Evolutionary conservation across 176 grass and related monocot species (phyloP), one percentile per base, ranked within the genome.

Genomic region (Canna indica): DNA sequence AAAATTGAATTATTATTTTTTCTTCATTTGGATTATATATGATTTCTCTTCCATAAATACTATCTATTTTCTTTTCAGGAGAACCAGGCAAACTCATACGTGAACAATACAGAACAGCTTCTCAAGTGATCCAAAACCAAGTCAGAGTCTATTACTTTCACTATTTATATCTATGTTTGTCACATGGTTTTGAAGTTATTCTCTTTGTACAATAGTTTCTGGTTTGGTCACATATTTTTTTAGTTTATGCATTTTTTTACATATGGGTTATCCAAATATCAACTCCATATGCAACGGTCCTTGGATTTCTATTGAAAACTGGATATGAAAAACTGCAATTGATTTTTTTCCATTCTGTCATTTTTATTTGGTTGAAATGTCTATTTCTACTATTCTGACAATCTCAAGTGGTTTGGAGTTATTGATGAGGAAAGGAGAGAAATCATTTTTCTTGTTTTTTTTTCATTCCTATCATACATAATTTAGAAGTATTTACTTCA

Each of bases 101-200:
- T 79, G 93, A 92, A 1, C 74, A 82, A 64, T 97, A 90, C 69
- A 86, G 88, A 83, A 97, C 86, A 9, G 82, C 86, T 45, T 97
- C 93, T 48, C 88, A 92, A 90, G 88, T 97, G 72, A 84, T 97
- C 69, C 93, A 92, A 82, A 97, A 97, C 77, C 86, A 91, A 79
- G 88, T 97, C 69, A 86, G 80, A 83, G 70, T 74, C 69, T 75
- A 60, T 11, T 22, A 38, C 33, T 66, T 38, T n/a, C 35, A 41
- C 14, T 33, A 3, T 13, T 60, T 30, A 32, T 32, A n/a, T 60
- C 15, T 60, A 14, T 15, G 58, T 60, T 44, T 44, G 41, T 3
- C 4, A 38, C 36, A 38, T 7, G 7, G 41, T 11, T 44, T 44
- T 44, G 13, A 44, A 1, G 13, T 44, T 38, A 44, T 44, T 54